phyloP scores from a whole-genome alignment of 768 basidiomycete genomes.

The Lyophyllum semitale region DNA sequence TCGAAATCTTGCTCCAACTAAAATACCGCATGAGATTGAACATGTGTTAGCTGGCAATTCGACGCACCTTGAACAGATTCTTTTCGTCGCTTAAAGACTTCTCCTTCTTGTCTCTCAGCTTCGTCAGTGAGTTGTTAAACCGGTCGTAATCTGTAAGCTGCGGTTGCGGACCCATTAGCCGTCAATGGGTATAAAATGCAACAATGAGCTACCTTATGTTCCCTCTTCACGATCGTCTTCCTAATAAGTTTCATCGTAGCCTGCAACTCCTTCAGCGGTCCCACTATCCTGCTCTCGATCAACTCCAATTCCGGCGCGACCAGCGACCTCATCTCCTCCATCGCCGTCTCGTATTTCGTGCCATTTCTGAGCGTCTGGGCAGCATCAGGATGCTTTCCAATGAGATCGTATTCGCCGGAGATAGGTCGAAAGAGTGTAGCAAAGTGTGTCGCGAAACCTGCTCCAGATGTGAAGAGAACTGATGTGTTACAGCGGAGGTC shows the following conservation, averaged over 20 bases:
- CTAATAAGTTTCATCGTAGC: conserved; percentile 83
- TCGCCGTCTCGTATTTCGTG: conserved; percentile 64
- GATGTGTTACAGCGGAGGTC: conserved; percentile 3
- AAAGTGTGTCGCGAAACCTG: conserved; percentile 66
- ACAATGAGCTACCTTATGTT: conserved; percentile 78
- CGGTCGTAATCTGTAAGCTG: conserved; percentile 93
- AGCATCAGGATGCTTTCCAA: conserved; percentile 76
- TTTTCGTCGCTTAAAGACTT: conserved; percentile 96
- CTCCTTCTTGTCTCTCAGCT: conserved; percentile 97
- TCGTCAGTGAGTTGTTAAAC: conserved; percentile 92
- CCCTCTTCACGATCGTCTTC: conserved; percentile 94
- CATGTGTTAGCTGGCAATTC: not conserved
- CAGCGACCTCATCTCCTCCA: conserved; percentile 81
- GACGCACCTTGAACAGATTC: conserved; percentile 87
- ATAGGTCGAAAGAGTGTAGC: conserved; percentile 65
- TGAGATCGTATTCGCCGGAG: conserved; percentile 75
- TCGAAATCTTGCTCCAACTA: conserved; percentile 97
- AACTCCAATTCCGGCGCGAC: conserved; percentile 92
- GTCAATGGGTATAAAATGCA: not conserved
- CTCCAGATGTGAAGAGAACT: conserved; percentile 71
- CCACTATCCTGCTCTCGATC: conserved; percentile 83
- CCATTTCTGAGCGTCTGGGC: conserved; percentile 79
- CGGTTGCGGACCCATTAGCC: not conserved
- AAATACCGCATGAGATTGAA: conserved; percentile 15
- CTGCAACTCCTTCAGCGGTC: conserved; percentile 89